Evolutionary conservation across 306 rosid genomes (phyloP), one percentile per base, ranked within the genome.

Genomic region (Cyamopsis tetragonoloba): DNA sequence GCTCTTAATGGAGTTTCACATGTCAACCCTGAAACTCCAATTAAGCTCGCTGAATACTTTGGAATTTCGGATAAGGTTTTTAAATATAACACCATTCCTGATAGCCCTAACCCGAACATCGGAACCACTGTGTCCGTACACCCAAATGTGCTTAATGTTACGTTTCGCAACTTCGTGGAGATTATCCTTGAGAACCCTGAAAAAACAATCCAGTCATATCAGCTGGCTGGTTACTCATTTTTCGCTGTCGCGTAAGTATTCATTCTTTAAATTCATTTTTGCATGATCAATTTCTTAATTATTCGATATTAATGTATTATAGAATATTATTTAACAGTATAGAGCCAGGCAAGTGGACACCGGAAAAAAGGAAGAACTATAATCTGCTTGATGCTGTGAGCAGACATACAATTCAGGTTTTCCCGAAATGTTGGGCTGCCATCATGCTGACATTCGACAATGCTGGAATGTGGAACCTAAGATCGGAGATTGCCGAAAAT

Each of bases 371-470:
- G 38, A 75, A 2, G 37, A 64, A 13, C 47, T 86, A 83, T 81
- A 83, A 87, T 62, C 82, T 82, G 38, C 79, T 87, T 1, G 95
- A 87, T 5, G 90, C 86, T 1, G 73, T 87, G 54, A 87, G 88
- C 79, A 80, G 88, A 34, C 86, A 87, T 70, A 80, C 90, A 7
- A 30, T 87, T 39, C 95, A 85, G 43, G 88, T 87, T 2, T 85
- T 24, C 38, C 95, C 90, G 3, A 83, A 86, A 26, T 84, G 82
- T n/a, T 84, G 79, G 77, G 86, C 82, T 1, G 86, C 86, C 8
- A 28, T 84, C 64, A 15, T 81, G 43, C 12, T 76, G 42, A 54
- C 86, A 60, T 72, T 72, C 23, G 86, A 84, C 64, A 84, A 81
- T 31, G 86, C 78, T 5, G 89, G 89, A 54, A 84, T 83, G 88